phyloP scores from a whole-genome alignment of 148 eudicot genomes.

The Beta vulgaris region DNA sequence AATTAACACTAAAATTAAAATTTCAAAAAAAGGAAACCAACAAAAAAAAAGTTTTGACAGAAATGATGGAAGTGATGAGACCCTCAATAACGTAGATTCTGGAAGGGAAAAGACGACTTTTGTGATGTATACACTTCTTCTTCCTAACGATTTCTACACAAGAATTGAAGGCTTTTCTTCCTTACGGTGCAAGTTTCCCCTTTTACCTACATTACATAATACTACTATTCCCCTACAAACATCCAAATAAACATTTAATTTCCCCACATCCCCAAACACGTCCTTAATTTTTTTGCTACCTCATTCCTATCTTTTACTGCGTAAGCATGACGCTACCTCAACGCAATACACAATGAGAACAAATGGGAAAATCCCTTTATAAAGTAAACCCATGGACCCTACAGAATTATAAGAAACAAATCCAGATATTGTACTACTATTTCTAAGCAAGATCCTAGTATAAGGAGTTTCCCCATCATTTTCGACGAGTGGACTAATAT shows the following conservation, averaged over 20 bases:
- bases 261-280: constrained; percentile 11
- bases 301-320: background rate
- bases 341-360: constrained; percentile 77
- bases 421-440: background rate
- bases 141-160: background rate
- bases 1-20: background rate
- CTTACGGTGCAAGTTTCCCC: constrained; percentile 34
- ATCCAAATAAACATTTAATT: background rate
- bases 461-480: no score
- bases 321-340: constrained; percentile 51
- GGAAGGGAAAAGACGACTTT: constrained; percentile 9
- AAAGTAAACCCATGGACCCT: constrained; percentile 20
- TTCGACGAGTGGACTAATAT: no score
- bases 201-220: background rate
- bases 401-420: background rate
- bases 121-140: constrained; percentile 21
- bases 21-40: background rate
- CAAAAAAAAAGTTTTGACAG: background rate
- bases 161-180: constrained; percentile 2
- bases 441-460: no score
- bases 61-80: background rate
- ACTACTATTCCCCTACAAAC: background rate
- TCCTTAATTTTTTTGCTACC: background rate
- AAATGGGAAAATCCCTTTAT: constrained; percentile 36
- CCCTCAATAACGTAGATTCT: constrained; percentile 14